Evolutionary conservation across 805 yeast genomes (phyloP), one percentile per base, ranked within the genome.

Genomic region (Debaryomyces tyrocola): DNA sequence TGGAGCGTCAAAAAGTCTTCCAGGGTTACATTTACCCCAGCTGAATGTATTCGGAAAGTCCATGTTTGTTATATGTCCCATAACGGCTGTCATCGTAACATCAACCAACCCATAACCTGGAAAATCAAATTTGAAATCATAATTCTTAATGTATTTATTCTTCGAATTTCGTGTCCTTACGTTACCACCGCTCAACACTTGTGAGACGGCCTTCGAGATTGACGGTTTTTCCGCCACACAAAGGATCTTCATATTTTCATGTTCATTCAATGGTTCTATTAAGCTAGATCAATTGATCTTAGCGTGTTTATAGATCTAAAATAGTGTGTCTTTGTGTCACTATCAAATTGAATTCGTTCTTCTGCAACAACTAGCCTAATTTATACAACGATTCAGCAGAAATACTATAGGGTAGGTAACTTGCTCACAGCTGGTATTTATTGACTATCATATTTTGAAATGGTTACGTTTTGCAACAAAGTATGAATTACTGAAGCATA

Each of bases 201-300:
- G 63, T 0, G 95, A 78, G 10, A 94, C 90, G 10, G 89, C 85
- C 62, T 85, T 89, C 3, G 97, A 95, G 41, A 94, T 94, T 1
- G 97, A 88, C 46, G 95, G 95, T 67, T 94, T 94, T 69, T 94
- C 99, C 2, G 99, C 99, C 46, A 94, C 97, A 68, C 97, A 92
- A 40, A 94, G 79, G 4, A 94, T 80, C 54, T 72, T 83, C 94
- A 88, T 86, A 37, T 46, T 40, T 34, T 20, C 46, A 39, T 44
- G 20, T 6, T 37, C 18, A 18, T 37, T 42, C 27, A 24, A 24
- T 24, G 7, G 3, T 24, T 24, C 27, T 24, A 9, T 24, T 4
- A 24, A 7, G 10, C 4, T 24, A 24, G 27, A 24, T 9, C 27
- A 24, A 24, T 31, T 9, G 7, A 31, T 31, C 34, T 31, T n/a